A percentile compares a stretch with the other conserved stretches of the same genome.
Conservation (phyloP, 805 yeast genomes). For the Pichia thaimueangensis region DNA sequence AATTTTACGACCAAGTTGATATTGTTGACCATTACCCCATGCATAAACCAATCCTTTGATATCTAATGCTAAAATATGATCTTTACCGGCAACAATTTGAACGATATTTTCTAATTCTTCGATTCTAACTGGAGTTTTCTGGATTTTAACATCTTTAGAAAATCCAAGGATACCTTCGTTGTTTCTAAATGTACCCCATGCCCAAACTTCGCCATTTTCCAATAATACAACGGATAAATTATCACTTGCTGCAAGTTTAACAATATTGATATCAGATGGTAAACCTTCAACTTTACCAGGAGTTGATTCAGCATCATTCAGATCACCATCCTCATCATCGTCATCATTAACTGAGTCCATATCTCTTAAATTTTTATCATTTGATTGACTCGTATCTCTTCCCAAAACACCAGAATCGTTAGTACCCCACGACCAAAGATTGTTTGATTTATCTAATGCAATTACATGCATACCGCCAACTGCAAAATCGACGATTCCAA, state of each 20-base stretch:
- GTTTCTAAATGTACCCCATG: constrained; percentile 97
- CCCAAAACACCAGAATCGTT: constrained; percentile 92
- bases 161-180: constrained; percentile 90
- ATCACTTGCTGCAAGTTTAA: constrained; percentile 87
- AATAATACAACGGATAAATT: constrained; percentile 77
- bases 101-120: constrained; percentile 59
- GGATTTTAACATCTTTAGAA: constrained; percentile 55
- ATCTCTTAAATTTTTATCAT: constrained; percentile 59
- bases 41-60: constrained; percentile 82
- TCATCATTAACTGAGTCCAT: constrained; percentile 55
- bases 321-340: constrained; percentile 73
- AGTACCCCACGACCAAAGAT: constrained; percentile 98
- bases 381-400: constrained; percentile 63
- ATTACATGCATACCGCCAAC: constrained; percentile 95
- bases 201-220: constrained; percentile 81
- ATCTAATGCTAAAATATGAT: constrained; percentile 82
- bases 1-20: constrained; percentile 83
- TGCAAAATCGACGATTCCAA: constrained; percentile 76
- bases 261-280: constrained; percentile 53
- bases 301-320: constrained; percentile 84
- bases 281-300: constrained; percentile 71
- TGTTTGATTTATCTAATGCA: constrained; percentile 69
- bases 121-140: constrained; percentile 61
- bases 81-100: constrained; percentile 88
- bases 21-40: constrained; percentile 97